phyloP scores from a whole-genome alignment of 257 asterid genomes.

The Voacanga thouarsii region DNA sequence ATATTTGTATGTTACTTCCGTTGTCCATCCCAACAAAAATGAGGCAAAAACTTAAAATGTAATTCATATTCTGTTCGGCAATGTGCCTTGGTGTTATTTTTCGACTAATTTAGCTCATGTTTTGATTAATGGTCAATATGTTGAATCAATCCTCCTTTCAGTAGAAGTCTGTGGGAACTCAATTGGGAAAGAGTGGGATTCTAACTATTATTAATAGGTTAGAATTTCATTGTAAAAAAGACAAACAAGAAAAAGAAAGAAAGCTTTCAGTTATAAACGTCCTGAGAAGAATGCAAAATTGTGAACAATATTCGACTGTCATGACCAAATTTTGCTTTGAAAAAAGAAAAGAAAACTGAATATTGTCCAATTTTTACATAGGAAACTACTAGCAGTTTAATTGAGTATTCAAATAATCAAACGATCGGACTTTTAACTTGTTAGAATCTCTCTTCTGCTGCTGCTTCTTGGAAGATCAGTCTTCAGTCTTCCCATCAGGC shows the following conservation, averaged over 20 bases:
- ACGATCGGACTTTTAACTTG: not conserved
- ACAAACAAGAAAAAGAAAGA: not conserved
- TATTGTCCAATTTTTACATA: conserved; percentile 4
- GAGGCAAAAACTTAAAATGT: too few relatives aligned
- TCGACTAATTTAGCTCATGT: too few relatives aligned
- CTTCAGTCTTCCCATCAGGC: conserved; percentile 1
- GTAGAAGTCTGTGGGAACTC: not conserved
- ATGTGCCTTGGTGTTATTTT: not conserved
- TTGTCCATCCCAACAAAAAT: too few relatives aligned
- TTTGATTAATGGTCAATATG: not conserved
- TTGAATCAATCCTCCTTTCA: not conserved
- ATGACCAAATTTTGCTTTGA: conserved; percentile 4
- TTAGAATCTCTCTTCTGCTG: conserved; percentile 15
- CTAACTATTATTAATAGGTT: not conserved
- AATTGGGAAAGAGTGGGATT: not conserved
- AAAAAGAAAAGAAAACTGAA: not conserved
- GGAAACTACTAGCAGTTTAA: conserved; percentile 7
- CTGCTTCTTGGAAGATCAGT: not conserved
- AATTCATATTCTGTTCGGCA: too few relatives aligned
- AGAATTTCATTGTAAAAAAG: not conserved
- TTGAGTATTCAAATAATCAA: conserved; percentile 12
- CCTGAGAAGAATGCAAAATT: conserved; percentile 1
- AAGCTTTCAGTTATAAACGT: conserved; percentile 1
- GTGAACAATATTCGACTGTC: not conserved
- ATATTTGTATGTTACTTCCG: too few relatives aligned